Percentiles rank a stretch among this genome's conserved stretches.
Conservation (phyloP, 306 rosid species). For the Boehmeria nivea region DNA sequence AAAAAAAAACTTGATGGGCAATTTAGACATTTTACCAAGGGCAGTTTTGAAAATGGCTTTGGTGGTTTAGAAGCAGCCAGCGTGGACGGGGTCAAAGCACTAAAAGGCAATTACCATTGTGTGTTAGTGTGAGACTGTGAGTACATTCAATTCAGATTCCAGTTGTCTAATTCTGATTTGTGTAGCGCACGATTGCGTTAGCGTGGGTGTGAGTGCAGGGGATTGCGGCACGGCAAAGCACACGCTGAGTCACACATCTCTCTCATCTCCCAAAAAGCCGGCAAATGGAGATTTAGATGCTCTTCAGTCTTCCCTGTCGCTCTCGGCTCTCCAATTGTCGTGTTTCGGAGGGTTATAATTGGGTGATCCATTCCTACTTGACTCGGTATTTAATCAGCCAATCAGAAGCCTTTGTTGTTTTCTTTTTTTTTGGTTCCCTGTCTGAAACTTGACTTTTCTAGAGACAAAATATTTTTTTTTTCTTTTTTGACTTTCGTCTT, state of each 20-base stretch:
- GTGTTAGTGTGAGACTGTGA: no score
- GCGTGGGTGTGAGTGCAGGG: slow-evolving; percentile 19
- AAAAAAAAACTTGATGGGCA: background rate
- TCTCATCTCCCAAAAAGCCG: slow-evolving; percentile 16
- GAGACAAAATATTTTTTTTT: no score
- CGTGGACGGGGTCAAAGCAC: slow-evolving; percentile 24
- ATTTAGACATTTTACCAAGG: background rate
- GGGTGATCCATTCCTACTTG: background rate
- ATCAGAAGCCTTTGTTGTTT: background rate
- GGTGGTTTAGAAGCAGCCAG: background rate
- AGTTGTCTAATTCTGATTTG: no score
- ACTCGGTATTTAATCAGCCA: background rate
- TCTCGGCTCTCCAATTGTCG: slow-evolving; percentile 11
- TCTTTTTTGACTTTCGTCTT: no score
- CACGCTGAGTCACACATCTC: no score
- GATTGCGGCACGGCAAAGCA: no score
- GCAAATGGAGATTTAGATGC: slow-evolving; percentile 24
- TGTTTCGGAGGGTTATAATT: background rate
- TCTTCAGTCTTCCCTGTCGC: slow-evolving; percentile 2
- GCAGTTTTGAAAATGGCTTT: background rate
- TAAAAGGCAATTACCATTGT: background rate
- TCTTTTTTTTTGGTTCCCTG: no score
- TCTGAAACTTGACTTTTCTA: no score
- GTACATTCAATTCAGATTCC: no score
- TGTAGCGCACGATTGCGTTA: background rate